phyloP scores from a whole-genome alignment of 495 filamentous ascomycete species.

The Halenospora varia region DNA sequence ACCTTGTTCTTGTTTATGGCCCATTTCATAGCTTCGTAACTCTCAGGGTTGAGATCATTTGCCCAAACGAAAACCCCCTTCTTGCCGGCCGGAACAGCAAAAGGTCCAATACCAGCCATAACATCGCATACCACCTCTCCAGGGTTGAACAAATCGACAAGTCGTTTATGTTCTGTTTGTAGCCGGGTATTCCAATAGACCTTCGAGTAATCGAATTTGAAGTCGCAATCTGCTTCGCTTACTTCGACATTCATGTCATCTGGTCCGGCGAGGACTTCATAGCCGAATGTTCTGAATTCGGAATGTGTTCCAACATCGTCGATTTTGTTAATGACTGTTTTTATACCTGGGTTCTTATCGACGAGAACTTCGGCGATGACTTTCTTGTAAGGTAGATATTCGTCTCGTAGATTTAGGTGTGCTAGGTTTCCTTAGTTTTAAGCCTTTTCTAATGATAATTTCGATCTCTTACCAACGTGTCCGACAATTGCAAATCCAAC shows the following conservation, averaged over 20 bases:
- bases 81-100: slow-evolving; percentile 87
- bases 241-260: slow-evolving; percentile 78
- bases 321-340: slow-evolving; percentile 93
- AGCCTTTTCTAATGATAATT: not conserved
- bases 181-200: slow-evolving; percentile 98
- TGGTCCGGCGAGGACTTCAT: slow-evolving; percentile 82
- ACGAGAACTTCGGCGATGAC: slow-evolving; percentile 78
- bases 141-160: slow-evolving; percentile 71
- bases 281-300: slow-evolving; percentile 87
- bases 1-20: slow-evolving; percentile 78
- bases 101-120: slow-evolving; percentile 97
- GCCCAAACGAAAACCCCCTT: slow-evolving; percentile 92
- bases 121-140: slow-evolving; percentile 93
- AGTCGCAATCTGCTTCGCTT: slow-evolving; percentile 56
- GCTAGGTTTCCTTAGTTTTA: slow-evolving; percentile 37
- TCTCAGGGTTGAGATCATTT: slow-evolving; percentile 94
- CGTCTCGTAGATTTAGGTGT: slow-evolving; percentile 84
- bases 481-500: slow-evolving; percentile 81
- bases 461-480: slow-evolving; percentile 63
- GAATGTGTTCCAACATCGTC: slow-evolving; percentile 81
- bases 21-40: slow-evolving; percentile 63
- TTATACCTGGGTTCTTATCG: slow-evolving; percentile 78
- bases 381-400: slow-evolving; percentile 75
- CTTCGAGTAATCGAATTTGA: slow-evolving; percentile 73
- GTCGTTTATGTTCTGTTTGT: slow-evolving; percentile 78